A percentile compares a stretch with the other conserved stretches of the same genome.
Conservation (phyloP, 2,329 filamentous ascomycete genomes). For the Hypoxylon sp. region DNA sequence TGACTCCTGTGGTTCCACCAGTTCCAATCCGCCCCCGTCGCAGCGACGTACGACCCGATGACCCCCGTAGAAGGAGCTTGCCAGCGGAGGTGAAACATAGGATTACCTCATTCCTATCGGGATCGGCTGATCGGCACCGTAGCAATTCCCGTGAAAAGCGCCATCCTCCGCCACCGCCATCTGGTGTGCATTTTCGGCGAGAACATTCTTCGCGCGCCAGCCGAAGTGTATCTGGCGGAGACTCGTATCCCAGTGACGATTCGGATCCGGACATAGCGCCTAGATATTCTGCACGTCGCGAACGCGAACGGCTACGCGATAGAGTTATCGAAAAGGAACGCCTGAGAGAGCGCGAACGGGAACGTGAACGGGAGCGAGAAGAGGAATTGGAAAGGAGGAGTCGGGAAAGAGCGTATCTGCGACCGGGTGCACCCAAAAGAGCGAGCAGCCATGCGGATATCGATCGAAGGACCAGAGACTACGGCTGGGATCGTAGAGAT, state of each 20-base stretch:
- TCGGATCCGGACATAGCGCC: conserved; percentile 49
- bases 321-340: conserved; percentile 45
- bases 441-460: conserved; percentile 54
- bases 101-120: conserved; percentile 49
- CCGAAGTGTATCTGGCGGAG: conserved; percentile 51
- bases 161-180: conserved; percentile 25
- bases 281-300: conserved; percentile 46
- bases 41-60: conserved; percentile 48
- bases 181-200: conserved; percentile 46
- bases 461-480: conserved; percentile 49
- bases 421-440: conserved; percentile 48
- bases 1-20: conserved; percentile 37
- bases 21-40: conserved; percentile 45
- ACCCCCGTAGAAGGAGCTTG: conserved; percentile 49
- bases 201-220: conserved; percentile 46
- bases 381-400: conserved; percentile 50
- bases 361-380: conserved; percentile 35
- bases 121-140: conserved; percentile 50
- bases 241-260: conserved; percentile 51
- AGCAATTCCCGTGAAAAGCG: conserved; percentile 53
- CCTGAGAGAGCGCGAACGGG: conserved; percentile 41
- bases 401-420: conserved; percentile 50
- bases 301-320: conserved; percentile 49
- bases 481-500: conserved; percentile 48
- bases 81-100: conserved; percentile 52